phyloP scores from a whole-genome alignment of 257 asterid species.

The Coffea canephora region DNA sequence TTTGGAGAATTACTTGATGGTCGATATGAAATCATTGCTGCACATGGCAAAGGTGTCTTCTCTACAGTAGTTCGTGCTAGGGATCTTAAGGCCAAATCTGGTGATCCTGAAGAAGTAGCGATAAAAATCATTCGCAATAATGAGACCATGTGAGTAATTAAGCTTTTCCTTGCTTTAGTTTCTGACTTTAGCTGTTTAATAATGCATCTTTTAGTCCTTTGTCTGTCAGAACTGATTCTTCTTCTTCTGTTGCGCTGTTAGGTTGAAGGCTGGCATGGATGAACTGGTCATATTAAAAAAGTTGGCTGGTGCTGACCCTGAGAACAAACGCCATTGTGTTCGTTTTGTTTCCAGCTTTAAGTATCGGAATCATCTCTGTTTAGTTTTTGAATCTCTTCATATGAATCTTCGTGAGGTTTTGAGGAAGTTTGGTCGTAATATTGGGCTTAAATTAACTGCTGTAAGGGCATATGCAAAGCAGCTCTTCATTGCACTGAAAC shows the following conservation, averaged over 20 bases:
- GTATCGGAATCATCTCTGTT: constrained; percentile 96
- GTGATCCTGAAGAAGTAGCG: constrained; percentile 89
- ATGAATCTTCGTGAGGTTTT: constrained; percentile 99
- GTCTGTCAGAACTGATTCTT: neutral
- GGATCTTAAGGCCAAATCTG: constrained; percentile 79
- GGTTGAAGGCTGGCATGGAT: constrained; percentile 99
- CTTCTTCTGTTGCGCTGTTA: constrained; percentile 7
- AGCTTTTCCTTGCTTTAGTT: constrained; percentile 18
- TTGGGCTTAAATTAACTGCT: constrained; percentile 96
- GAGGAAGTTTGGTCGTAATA: constrained; percentile 98
- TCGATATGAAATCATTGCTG: constrained; percentile 89
- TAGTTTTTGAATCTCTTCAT: constrained; percentile 99
- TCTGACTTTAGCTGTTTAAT: constrained; percentile 8
- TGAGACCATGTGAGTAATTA: constrained; percentile 75
- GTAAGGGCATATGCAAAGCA: constrained; percentile 98
- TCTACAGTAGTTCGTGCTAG: constrained; percentile 95
- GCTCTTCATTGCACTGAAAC: constrained; percentile 90
- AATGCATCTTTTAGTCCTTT: neutral
- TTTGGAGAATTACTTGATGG: constrained; percentile 93
- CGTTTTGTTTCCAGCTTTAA: constrained; percentile 90
- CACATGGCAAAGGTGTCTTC: constrained; percentile 98
- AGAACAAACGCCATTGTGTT: constrained; percentile 93
- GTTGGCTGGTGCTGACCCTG: constrained; percentile 95
- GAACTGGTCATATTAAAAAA: constrained; percentile 87
- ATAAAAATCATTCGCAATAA: constrained; percentile 90